phyloP scores from a whole-genome alignment of 2,329 filamentous ascomycete genomes.

The Cladosporium austrohemisphaericum region DNA sequence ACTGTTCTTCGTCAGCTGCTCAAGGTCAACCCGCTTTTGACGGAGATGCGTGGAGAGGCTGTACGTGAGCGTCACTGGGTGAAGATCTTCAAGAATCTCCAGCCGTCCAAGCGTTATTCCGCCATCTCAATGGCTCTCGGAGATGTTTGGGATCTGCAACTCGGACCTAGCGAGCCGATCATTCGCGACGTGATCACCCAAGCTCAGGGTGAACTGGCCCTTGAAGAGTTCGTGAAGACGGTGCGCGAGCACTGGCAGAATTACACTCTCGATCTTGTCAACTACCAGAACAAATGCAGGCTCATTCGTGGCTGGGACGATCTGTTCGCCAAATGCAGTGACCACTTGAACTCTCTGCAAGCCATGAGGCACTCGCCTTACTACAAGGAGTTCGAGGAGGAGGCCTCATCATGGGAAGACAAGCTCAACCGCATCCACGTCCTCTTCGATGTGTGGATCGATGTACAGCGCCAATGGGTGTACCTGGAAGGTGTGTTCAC shows the following conservation, averaged over 20 bases:
- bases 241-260: conserved; percentile 96
- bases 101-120: conserved; percentile 89
- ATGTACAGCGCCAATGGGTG: conserved; percentile 99
- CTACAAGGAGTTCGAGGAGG: conserved; percentile 98
- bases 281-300: conserved; percentile 96
- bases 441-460: conserved; percentile 98
- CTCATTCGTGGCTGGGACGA: conserved; percentile 98
- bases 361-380: conserved; percentile 99
- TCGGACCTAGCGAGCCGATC: conserved; percentile 78
- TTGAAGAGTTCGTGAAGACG: conserved; percentile 95
- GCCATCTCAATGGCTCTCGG: conserved; percentile 93
- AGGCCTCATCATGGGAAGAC: conserved; percentile 95
- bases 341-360: conserved; percentile 94
- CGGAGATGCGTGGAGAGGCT: conserved; percentile 92
- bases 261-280: conserved; percentile 88
- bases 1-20: conserved; percentile 80
- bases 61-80: conserved; percentile 95
- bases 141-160: conserved; percentile 96
- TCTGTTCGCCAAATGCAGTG: conserved; percentile 95
- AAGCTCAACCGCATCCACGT: conserved; percentile 96
- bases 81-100: conserved; percentile 95
- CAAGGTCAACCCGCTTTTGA: conserved; percentile 83
- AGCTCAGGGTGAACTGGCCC: conserved; percentile 94
- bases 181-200: conserved; percentile 93
- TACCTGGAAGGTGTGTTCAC: conserved; percentile 99